phyloP scores from a whole-genome alignment of 768 basidiomycete species.

The Tricholoma furcatifolium region DNA sequence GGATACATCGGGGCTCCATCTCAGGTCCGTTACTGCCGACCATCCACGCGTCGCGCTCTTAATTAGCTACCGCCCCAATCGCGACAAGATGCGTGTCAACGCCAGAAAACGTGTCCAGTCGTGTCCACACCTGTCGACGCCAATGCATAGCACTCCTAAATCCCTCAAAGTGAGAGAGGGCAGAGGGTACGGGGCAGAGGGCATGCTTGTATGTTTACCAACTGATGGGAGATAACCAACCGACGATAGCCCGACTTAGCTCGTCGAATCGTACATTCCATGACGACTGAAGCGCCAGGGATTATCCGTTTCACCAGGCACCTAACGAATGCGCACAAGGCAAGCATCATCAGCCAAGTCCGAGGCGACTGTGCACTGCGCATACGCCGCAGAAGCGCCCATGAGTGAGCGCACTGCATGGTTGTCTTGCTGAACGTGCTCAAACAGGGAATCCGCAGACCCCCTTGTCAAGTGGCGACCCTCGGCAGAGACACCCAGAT shows the following conservation, averaged over 20 bases:
- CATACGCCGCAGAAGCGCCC: no score
- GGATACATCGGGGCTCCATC: conserved; percentile 10
- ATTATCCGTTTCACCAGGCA: not conserved
- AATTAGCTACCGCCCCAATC: not conserved
- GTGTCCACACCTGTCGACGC: not conserved
- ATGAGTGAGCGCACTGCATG: no score
- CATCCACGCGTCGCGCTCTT: conserved; percentile 3
- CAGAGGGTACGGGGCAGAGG: conserved; percentile 10
- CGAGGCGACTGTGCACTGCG: not conserved
- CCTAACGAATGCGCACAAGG: not conserved
- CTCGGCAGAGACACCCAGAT: not conserved
- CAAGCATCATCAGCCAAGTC: not conserved
- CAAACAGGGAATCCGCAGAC: no score
- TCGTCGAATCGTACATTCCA: not conserved
- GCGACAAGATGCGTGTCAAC: conserved; percentile 1
- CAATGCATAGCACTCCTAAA: not conserved
- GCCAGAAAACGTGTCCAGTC: conserved; percentile 5
- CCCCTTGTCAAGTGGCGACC: not conserved
- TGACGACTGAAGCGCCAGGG: not conserved
- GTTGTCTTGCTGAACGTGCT: not conserved
- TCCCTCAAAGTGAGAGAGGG: not conserved
- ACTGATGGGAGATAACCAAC: conserved; percentile 1
- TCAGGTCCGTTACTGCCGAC: not conserved
- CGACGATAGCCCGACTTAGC: conserved; percentile 10
- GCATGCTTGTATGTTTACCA: not conserved